Base-by-base conservation (phyloP, 495 filamentous ascomycete genomes). In the Xylaria palmicola region DNA sequence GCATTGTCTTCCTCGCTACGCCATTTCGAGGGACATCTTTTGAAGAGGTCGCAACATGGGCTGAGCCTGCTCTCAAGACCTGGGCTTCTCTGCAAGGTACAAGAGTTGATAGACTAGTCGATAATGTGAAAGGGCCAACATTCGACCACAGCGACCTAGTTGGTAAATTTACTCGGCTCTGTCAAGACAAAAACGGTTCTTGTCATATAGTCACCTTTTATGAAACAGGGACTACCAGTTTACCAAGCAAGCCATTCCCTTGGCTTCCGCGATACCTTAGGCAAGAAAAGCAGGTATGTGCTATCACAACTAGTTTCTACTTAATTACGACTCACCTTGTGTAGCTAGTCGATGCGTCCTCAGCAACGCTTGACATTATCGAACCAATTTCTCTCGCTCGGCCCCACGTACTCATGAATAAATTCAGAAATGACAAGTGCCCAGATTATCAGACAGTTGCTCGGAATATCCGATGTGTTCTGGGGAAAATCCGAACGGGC, bases 1-100 rank as follows among this genome's bases (percentile, higher is more conserved):
- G 68, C 7, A 61, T 74, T 55, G 41, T 74, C 32, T 74, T 74
- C 40, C 65, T 74, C 17, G 69, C 69, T 15, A 74, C 71, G 9
- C 69, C 71, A 3, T 74, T 74, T 30, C 41, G 65, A 51, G 71
- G 68, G 15, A 71, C 69, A 56, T 62, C 69, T 12, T 72, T 69
- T 52, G 29, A 59, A 56, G 59, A 70, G 26, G 56, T 70, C 27
- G 57, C 62, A 4, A 20, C 19, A 32, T 62, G 57, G 50, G 59
- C 37, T 29, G 32, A 55, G 34, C 59, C 62, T 9, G 27, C 44
- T 53, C 65, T 68, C 6, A 15, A 15, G 37, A 15, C 37, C 4
- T 15, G 6, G 12, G 4, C 37, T 40, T 12, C 10, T 40, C 17
- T 40, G 4, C 12, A 5, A 40, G 17, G 37, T 40, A 40, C 6